Base-by-base conservation (phyloP, 305 asterid species). In the Ajuga reptans region DNA sequence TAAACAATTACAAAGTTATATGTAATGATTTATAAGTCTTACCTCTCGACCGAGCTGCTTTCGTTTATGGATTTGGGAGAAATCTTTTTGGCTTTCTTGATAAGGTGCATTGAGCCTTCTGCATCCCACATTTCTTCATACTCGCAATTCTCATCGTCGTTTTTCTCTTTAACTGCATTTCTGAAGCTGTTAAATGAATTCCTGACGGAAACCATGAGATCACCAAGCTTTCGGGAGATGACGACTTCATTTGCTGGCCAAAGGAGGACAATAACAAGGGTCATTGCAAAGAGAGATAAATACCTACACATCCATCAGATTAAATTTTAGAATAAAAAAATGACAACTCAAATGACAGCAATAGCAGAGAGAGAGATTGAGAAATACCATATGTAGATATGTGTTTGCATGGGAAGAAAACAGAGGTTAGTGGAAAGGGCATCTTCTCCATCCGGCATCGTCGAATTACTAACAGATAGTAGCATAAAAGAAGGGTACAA, bases 61-160 rank as follows among this genome's bases (percentile, higher is more conserved):
- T 87, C 86, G 9, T 67, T 78, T 29, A 76, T 49, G 74, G 51
- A 7, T 6, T 77, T 45, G 7, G 82, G 51, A 15, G 84, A 80
- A 61, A 75, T 76, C 70, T 85, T 85, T 52, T 79, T 79, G 53
- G 85, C 54, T 85, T 89, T 84, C 85, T 84, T 89, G 84, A 91
- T 82, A 12, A 91, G 95, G 85, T 94, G 99, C 96, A 94, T 91
- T 3, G 95, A 71, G 61, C 99, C 99, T 81, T 94, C 99, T 6
- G 97, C 91, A 77, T 87, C 99, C 99, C 99, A 94, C 11, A 91
- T 68, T 82, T 84, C 92, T 77, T 94, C 99, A 66, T 91, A 91
- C 82, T 94, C 96, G 54, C 85, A 86, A 45, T 75, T 75, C 56
- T 89, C 97, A 52, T 93, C 99, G 21, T 93, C 99, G 7, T 79